phyloP scores from a whole-genome alignment of 2,329 filamentous ascomycete genomes.

The Rutstroemia sp. region DNA sequence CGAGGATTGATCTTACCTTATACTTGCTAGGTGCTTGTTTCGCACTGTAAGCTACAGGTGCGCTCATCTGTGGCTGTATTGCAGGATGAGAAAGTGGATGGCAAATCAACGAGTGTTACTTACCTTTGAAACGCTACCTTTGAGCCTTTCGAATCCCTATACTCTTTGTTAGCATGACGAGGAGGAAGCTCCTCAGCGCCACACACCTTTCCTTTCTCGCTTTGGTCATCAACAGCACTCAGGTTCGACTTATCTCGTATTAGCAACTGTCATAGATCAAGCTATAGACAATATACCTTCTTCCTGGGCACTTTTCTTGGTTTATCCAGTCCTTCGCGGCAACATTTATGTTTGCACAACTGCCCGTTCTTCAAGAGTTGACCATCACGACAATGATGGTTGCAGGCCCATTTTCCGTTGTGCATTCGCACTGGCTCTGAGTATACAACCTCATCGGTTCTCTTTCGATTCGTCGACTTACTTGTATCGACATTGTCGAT shows the following conservation, averaged over 20 bases:
- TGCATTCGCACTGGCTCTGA: slow-evolving; percentile 44
- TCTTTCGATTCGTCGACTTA: slow-evolving; percentile 1
- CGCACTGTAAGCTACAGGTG: neutral
- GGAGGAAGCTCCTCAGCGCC: too few relatives aligned
- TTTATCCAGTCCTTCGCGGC: slow-evolving; percentile 62
- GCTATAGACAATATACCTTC: neutral
- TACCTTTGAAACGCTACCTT: too few relatives aligned
- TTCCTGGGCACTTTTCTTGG: slow-evolving; percentile 31
- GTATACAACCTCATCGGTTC: neutral
- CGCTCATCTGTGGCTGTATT: neutral
- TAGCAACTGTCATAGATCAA: too few relatives aligned
- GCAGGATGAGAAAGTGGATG: too few relatives aligned
- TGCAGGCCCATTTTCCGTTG: slow-evolving; percentile 70
- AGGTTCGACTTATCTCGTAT: neutral
- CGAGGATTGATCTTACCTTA: neutral
- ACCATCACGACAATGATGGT: slow-evolving; percentile 53
- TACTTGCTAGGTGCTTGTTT: neutral
- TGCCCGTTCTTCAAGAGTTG: slow-evolving; percentile 33
- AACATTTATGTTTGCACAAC: slow-evolving; percentile 65
- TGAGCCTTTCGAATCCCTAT: too few relatives aligned
- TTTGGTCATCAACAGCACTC: too few relatives aligned
- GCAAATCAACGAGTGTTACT: too few relatives aligned
- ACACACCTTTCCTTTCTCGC: too few relatives aligned
- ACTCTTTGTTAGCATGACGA: too few relatives aligned
- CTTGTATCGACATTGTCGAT: slow-evolving; percentile 34